Conservation (phyloP, 352 stramenopile genomes). For the Hyaloperonospora arabidopsidis region DNA sequence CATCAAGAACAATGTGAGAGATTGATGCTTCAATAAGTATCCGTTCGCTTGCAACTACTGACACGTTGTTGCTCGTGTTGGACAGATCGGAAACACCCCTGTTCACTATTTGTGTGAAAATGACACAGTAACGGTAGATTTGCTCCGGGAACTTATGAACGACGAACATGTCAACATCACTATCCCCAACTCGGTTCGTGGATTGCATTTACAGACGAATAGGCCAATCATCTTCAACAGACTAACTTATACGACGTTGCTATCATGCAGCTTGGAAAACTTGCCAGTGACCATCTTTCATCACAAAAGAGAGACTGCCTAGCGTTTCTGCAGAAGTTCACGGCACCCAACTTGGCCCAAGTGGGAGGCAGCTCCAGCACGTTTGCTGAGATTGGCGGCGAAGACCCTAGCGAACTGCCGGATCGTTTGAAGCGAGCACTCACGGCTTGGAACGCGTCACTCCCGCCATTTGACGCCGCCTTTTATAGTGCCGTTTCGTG, state of each 20-base stretch:
- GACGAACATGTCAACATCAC: constrained; percentile 58
- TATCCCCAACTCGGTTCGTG: constrained; percentile 51
- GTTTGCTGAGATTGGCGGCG: constrained; percentile 38
- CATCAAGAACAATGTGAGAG: constrained; percentile 59
- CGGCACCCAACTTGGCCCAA: constrained; percentile 33
- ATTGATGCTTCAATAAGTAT: background rate
- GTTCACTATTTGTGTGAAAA: constrained; percentile 75
- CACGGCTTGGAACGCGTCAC: constrained; percentile 53
- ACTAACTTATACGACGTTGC: constrained; percentile 4
- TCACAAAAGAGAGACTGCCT: constrained; percentile 53
- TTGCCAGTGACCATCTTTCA: constrained; percentile 56
- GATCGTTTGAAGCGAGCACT: constrained; percentile 36
- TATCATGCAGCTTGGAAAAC: constrained; percentile 43
- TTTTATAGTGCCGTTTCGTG: constrained; percentile 78
- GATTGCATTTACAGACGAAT: background rate
- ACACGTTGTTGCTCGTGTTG: constrained; percentile 2
- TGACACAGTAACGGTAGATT: constrained; percentile 40
- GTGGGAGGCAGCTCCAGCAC: constrained; percentile 11
- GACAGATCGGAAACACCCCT: constrained; percentile 65
- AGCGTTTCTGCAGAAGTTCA: constrained; percentile 45
- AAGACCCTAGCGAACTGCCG: constrained; percentile 55
- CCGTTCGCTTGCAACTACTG: background rate
- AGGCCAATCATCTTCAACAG: background rate
- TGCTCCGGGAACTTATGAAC: constrained; percentile 51
- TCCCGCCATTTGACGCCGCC: constrained; percentile 64